Percentiles rank a stretch among this genome's conserved stretches.
These are phyloP conservation scores for Annulohypoxylon truncatum DNA, from an alignment of 2,329 filamentous ascomycete species.

Conservation along the genomic window DNA sequence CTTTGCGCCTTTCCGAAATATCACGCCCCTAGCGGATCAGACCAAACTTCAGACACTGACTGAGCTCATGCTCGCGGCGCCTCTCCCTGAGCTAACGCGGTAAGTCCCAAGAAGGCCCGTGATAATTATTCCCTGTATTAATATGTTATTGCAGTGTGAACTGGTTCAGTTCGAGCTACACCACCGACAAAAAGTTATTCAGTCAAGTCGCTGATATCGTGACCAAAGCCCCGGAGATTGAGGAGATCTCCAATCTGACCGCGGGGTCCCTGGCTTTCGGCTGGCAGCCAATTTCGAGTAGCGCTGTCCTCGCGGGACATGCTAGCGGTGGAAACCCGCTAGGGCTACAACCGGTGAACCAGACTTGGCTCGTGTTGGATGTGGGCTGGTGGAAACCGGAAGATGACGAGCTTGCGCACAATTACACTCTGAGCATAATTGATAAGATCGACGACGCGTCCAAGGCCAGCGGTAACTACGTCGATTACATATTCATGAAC, in stretches of 20 bases:
- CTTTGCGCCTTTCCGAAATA: slow-evolving; percentile 47
- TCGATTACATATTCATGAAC: slow-evolving; percentile 47
- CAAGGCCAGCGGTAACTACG: slow-evolving; percentile 32
- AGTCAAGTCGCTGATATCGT: slow-evolving; percentile 40
- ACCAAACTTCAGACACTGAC: slow-evolving; percentile 43
- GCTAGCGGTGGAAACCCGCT: slow-evolving; percentile 48
- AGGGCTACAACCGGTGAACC: slow-evolving; percentile 45
- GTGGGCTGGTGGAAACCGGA: slow-evolving; percentile 44
- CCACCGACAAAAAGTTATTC: slow-evolving; percentile 43
- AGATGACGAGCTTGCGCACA: slow-evolving; percentile 40
- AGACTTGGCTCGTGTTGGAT: slow-evolving; percentile 49
- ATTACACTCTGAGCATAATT: slow-evolving; percentile 40
- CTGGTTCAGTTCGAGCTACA: slow-evolving; percentile 48
- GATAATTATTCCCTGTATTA: background rate
- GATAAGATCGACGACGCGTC: slow-evolving; percentile 38
- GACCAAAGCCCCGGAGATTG: slow-evolving; percentile 43
- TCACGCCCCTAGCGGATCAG: slow-evolving; percentile 44
- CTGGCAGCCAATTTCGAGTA: slow-evolving; percentile 50
- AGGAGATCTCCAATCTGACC: slow-evolving; percentile 40
- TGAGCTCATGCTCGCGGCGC: slow-evolving; percentile 37
- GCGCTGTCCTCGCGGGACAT: slow-evolving; percentile 43
- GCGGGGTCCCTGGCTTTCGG: slow-evolving; percentile 48
- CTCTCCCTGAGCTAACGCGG: slow-evolving; percentile 41
- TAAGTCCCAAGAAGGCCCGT: background rate
- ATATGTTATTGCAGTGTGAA: slow-evolving; percentile 33